Percentiles rank a stretch among this genome's conserved stretches.
Conservation (phyloP, 2,329 filamentous ascomycete genomes). For the Capronia coronata region DNA sequence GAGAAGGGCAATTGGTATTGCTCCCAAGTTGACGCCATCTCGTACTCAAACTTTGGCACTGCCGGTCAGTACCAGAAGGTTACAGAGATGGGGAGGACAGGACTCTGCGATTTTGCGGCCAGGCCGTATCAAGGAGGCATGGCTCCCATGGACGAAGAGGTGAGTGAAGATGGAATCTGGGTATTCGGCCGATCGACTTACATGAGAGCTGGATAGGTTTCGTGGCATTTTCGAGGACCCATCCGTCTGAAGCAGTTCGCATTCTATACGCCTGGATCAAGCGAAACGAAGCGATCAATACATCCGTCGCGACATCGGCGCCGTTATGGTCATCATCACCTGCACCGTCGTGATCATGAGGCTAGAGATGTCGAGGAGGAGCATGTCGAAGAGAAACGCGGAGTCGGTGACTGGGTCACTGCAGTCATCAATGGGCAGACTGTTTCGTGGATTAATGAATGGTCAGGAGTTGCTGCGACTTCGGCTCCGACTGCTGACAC, state of each 20-base stretch:
- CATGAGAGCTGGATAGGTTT: conserved; percentile 47
- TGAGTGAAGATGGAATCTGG: conserved; percentile 38
- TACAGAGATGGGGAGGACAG: conserved; percentile 47
- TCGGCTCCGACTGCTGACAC: conserved; percentile 3
- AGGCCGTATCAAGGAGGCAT: conserved; percentile 52
- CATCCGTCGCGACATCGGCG: conserved; percentile 31
- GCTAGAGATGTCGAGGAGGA: conserved; percentile 23
- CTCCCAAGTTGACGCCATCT: conserved; percentile 53
- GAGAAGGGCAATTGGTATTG: conserved; percentile 59
- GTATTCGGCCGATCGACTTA: background rate
- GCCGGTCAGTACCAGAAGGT: conserved; percentile 60
- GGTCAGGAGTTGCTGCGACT: conserved; percentile 27
- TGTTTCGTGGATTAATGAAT: conserved; percentile 55
- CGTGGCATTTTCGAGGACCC: conserved; percentile 66
- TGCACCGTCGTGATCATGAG: conserved; percentile 43
- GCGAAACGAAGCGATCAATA: conserved; percentile 35
- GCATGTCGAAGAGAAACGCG: conserved; percentile 38
- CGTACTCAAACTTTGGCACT: conserved; percentile 58
- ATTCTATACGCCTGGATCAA: conserved; percentile 54
- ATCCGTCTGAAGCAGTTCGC: conserved; percentile 61
- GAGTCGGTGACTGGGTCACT: conserved; percentile 45
- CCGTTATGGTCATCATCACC: conserved; percentile 46
- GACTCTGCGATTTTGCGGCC: conserved; percentile 49
- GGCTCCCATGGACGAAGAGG: conserved; percentile 64
- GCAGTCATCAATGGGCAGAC: conserved; percentile 55